phyloP scores from a whole-genome alignment of 306 rosid genomes.

The Glycyrrhiza uralensis region DNA sequence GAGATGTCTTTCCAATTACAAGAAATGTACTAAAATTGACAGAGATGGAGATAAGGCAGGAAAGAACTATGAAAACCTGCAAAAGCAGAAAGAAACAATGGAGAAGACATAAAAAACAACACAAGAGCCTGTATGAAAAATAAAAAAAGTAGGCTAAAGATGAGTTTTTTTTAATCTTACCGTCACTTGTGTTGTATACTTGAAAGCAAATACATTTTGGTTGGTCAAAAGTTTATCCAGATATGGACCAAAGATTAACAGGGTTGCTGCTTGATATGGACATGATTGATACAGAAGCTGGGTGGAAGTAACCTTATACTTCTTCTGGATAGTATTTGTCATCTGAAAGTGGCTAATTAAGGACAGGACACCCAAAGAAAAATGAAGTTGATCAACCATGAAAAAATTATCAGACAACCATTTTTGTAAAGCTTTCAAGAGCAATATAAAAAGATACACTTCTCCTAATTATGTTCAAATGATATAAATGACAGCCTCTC shows the following conservation, averaged over 20 bases:
- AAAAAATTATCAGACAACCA: background rate
- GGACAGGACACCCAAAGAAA: conserved; percentile 30
- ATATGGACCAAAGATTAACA: conserved; percentile 84
- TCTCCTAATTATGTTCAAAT: conserved; percentile 18
- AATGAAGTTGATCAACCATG: background rate
- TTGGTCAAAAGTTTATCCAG: conserved; percentile 72
- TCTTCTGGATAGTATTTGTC: conserved; percentile 98
- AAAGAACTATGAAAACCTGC: conserved; percentile 79
- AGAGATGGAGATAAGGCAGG: conserved; percentile 91
- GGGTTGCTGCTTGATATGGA: conserved; percentile 83
- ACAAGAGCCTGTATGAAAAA: background rate
- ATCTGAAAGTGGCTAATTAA: conserved; percentile 72
- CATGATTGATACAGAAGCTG: conserved; percentile 93
- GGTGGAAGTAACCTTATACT: conserved; percentile 92
- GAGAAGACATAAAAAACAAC: background rate
- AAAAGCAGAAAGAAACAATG: conserved; percentile 17
- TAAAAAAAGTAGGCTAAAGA: background rate
- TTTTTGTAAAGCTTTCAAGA: conserved; percentile 1
- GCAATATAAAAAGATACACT: background rate
- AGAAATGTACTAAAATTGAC: conserved; percentile 97
- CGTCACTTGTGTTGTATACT: conserved; percentile 86
- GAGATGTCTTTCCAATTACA: conserved; percentile 94
- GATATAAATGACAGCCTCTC: conserved; percentile 2
- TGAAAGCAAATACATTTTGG: conserved; percentile 79
- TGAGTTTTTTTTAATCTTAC: conserved; percentile 52